These are phyloP conservation scores for Aureobasidium pullulans DNA, from an alignment of 2,329 filamentous ascomycete species.

Conservation along the genomic window DNA sequence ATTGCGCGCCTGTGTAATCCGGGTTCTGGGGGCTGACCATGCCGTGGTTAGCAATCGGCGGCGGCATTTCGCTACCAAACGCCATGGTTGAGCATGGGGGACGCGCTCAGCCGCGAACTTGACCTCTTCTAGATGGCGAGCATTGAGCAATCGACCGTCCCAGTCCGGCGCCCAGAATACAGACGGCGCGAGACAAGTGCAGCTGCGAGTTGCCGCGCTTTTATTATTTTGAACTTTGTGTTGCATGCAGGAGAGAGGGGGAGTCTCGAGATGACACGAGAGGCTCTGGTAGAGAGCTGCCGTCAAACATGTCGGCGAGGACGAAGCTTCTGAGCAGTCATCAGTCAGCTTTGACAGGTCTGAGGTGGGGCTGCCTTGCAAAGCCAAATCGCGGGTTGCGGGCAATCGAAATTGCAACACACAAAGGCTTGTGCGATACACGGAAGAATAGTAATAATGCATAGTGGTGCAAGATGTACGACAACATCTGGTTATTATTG, in stretches of 20 bases:
- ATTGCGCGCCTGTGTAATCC: conserved; percentile 12
- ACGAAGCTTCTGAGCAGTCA: conserved; percentile 3
- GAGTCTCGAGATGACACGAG: not conserved
- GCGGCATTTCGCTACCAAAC: conserved; percentile 12
- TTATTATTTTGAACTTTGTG: not conserved
- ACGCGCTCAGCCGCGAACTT: conserved; percentile 11
- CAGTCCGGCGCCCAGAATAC: not conserved
- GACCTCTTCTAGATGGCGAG: conserved; percentile 3
- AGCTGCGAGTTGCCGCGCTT: conserved; percentile 1
- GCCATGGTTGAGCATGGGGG: conserved; percentile 9
- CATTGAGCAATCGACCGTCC: conserved; percentile 2
- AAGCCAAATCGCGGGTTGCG: conserved; percentile 1
- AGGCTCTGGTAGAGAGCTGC: not conserved
- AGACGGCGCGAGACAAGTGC: conserved; percentile 4
- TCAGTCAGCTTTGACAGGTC: conserved; percentile 9
- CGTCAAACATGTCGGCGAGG: not conserved
- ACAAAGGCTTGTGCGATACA: not conserved
- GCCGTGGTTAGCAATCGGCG: conserved; percentile 10
- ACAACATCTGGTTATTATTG: not conserved
- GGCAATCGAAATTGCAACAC: conserved; percentile 10
- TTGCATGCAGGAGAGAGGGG: conserved; percentile 7
- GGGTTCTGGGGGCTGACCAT: conserved; percentile 9
- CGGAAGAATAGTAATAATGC: not conserved
- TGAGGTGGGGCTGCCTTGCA: conserved; percentile 6
- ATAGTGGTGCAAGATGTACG: not conserved